These are phyloP conservation scores for Excoecaria agallocha DNA, from an alignment of 345 rosid genomes.

Conservation along the genomic window DNA sequence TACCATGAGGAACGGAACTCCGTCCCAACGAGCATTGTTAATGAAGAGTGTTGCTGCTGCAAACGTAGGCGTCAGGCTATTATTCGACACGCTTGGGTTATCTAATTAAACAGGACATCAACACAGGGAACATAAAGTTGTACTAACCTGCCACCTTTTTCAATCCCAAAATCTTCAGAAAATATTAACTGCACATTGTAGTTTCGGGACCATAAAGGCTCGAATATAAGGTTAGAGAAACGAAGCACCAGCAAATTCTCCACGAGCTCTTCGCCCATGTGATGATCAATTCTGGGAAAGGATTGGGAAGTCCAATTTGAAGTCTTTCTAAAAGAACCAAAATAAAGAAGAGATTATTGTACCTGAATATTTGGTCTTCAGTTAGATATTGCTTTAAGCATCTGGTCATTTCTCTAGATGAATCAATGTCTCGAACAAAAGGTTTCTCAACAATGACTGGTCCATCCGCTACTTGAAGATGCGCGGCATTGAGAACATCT, in stretches of 20 bases:
- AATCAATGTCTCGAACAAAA: constrained; percentile 77
- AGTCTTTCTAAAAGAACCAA: not conserved
- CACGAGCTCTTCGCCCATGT: constrained; percentile 87
- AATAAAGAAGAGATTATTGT: constrained; percentile 6
- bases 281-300: constrained; percentile 65
- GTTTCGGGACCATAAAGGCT: constrained; percentile 87
- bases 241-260: constrained; percentile 90
- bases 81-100: constrained; percentile 64
- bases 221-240: constrained; percentile 85
- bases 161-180: constrained; percentile 92
- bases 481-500: constrained; percentile 69
- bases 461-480: constrained; percentile 75
- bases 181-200: constrained; percentile 82
- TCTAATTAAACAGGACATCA: not conserved
- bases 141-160: constrained; percentile 84
- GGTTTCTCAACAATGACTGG: constrained; percentile 90
- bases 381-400: constrained; percentile 66
- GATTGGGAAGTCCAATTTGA: not conserved
- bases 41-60: constrained; percentile 89
- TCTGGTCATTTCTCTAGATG: constrained; percentile 72
- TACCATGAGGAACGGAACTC: constrained; percentile 91
- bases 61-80: constrained; percentile 80
- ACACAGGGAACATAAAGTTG: not conserved
- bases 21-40: constrained; percentile 91
- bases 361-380: constrained; percentile 93